phyloP scores from a whole-genome alignment of 345 rosid species.

The Limnanthes douglasii region DNA sequence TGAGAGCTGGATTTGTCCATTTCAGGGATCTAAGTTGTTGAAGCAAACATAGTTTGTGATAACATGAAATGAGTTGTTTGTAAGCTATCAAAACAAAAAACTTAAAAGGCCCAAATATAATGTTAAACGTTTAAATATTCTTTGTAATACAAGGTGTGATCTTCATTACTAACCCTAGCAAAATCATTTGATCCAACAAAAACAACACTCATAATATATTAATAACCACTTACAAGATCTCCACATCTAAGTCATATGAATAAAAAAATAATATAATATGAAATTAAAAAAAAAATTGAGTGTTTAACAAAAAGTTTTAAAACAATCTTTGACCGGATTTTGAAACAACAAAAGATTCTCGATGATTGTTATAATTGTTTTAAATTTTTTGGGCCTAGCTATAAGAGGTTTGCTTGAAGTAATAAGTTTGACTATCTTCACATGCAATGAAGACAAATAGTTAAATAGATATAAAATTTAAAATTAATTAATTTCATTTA shows the following conservation, averaged over 20 bases:
- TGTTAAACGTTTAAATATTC: slow-evolving; percentile 59
- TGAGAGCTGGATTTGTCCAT: slow-evolving; percentile 77
- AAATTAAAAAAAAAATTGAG: not conserved
- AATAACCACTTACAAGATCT: slow-evolving; percentile 61
- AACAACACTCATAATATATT: slow-evolving; percentile 44
- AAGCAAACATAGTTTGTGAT: slow-evolving; percentile 51
- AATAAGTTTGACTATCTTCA: slow-evolving; percentile 54
- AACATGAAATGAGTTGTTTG: slow-evolving; percentile 12
- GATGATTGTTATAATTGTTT: slow-evolving; percentile 45
- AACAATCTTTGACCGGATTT: slow-evolving; percentile 50
- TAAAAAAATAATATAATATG: slow-evolving; percentile 4
- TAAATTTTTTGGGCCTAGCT: slow-evolving; percentile 52
- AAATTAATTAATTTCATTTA: too few relatives aligned
- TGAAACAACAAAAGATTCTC: slow-evolving; percentile 36
- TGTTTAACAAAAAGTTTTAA: slow-evolving; percentile 1
- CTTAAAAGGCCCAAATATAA: slow-evolving; percentile 6
- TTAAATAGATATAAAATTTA: too few relatives aligned
- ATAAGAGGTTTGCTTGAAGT: slow-evolving; percentile 52
- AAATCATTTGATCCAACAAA: slow-evolving; percentile 69
- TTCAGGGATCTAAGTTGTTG: slow-evolving; percentile 70
- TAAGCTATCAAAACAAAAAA: slow-evolving; percentile 2
- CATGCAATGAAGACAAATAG: slow-evolving; percentile 24
- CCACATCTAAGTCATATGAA: slow-evolving; percentile 67
- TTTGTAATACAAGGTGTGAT: slow-evolving; percentile 35
- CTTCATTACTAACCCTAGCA: slow-evolving; percentile 44